Percentiles rank a stretch among this genome's conserved stretches.
These are phyloP conservation scores for Astragalus membranaceus DNA, from an alignment of 306 rosid genomes.

Conservation along the genomic window DNA sequence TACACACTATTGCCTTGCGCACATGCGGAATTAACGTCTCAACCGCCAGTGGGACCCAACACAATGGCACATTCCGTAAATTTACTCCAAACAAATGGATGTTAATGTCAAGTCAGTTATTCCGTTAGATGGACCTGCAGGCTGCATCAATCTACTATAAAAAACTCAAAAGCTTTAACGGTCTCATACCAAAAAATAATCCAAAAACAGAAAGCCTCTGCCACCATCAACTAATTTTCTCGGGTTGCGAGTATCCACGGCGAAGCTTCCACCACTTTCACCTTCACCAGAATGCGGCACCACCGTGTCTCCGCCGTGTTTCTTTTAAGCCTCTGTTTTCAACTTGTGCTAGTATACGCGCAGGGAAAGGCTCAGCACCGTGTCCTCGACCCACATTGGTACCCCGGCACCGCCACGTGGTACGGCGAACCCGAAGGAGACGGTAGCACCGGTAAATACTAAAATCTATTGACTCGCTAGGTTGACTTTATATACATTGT, in stretches of 20 bases:
- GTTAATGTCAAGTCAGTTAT: neutral
- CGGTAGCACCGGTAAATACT: conserved; percentile 70
- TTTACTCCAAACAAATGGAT: conserved; percentile 4
- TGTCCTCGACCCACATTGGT: conserved; percentile 51
- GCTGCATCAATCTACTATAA: neutral
- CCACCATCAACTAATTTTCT: conserved; percentile 12
- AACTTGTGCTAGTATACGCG: conserved; percentile 10
- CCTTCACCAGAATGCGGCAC: conserved; percentile 39
- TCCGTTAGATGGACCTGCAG: neutral
- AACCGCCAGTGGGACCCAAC: conserved; percentile 46
- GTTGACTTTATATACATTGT: neutral
- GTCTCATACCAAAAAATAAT: conserved; percentile 3
- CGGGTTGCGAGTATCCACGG: conserved; percentile 1
- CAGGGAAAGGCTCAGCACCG: conserved; percentile 23
- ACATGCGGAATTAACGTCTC: conserved; percentile 51
- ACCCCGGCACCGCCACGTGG: conserved; percentile 83
- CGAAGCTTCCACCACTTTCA: neutral
- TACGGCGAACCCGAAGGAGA: conserved; percentile 95
- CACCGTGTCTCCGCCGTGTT: conserved; percentile 7
- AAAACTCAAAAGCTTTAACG: conserved; percentile 17
- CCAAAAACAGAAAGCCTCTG: neutral
- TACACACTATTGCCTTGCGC: neutral
- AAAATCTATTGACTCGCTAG: neutral
- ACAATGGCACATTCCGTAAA: conserved; percentile 32
- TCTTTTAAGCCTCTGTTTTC: neutral